Conservation (phyloP, 495 filamentous ascomycete genomes). For the Penicillium turbatum region DNA sequence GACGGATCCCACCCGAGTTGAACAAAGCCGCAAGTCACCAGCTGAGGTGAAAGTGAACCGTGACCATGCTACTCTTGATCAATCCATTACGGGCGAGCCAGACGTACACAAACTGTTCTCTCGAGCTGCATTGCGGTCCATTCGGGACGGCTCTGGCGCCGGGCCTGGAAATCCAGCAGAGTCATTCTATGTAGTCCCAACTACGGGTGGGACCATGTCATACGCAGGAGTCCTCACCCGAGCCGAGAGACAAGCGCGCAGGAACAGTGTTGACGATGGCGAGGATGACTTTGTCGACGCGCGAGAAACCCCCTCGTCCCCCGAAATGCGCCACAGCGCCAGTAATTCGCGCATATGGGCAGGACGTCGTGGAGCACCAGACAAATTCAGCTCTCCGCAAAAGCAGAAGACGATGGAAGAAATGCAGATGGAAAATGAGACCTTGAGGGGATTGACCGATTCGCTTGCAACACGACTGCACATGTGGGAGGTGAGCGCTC, state of each 20-base stretch:
- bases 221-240: constrained; percentile 83
- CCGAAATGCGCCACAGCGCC: constrained; percentile 40
- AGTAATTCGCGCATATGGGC: constrained; percentile 16
- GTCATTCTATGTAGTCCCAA: constrained; percentile 93
- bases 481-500: constrained; percentile 80
- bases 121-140: constrained; percentile 69
- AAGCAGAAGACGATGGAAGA: constrained; percentile 69
- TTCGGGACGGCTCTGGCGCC: constrained; percentile 47
- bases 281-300: constrained; percentile 86
- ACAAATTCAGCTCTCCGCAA: constrained; percentile 29
- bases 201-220: constrained; percentile 78
- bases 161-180: constrained; percentile 55
- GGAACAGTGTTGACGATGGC: constrained; percentile 49
- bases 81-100: constrained; percentile 50
- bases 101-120: constrained; percentile 77
- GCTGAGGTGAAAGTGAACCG: constrained; percentile 39
- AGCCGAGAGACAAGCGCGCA: constrained; percentile 59
- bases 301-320: constrained; percentile 60
- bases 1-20: constrained; percentile 46
- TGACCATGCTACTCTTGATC: constrained; percentile 36
- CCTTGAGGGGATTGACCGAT: constrained; percentile 69
- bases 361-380: constrained; percentile 19
- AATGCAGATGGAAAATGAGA: constrained; percentile 73
- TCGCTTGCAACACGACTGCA: constrained; percentile 72
- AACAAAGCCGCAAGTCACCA: constrained; percentile 37